Evolutionary conservation across 2,329 filamentous ascomycete species (phyloP).

Genomic region (Cadophora malorum): DNA sequence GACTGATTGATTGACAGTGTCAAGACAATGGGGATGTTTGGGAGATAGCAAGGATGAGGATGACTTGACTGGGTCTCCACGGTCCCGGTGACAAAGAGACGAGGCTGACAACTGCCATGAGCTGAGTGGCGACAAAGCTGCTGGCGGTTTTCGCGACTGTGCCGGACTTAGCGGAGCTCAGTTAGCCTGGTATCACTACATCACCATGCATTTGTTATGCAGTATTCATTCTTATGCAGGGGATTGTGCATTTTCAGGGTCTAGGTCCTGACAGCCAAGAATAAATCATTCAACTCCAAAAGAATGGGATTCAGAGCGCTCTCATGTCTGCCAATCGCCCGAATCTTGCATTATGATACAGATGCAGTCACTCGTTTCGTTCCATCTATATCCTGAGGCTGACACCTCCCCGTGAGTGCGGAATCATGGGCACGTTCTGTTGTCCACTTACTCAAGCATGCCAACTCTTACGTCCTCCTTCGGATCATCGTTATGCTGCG

Average conservation of each 20-base stretch:
- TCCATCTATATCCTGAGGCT: no score
- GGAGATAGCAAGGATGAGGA: neutral
- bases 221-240: slow-evolving; percentile 8
- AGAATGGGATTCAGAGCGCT: no score
- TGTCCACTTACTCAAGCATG: no score
- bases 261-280: neutral
- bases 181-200: neutral
- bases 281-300: neutral
- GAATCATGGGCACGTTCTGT: no score
- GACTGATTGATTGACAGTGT: slow-evolving; percentile 3
- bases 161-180: neutral
- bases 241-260: slow-evolving; percentile 3
- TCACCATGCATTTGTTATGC: slow-evolving; percentile 6
- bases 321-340: no score
- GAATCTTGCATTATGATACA: no score
- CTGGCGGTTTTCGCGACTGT: neutral
- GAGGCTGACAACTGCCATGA: slow-evolving; percentile 5
- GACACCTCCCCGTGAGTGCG: no score
- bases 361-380: no score
- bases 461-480: no score
- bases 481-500: no score
- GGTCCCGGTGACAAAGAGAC: slow-evolving; percentile 6
- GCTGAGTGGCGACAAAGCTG: neutral
- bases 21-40: neutral
- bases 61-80: neutral